These are phyloP conservation scores for Trypanosoma avium DNA, from an alignment of 208 protist species.

Conservation along the genomic window DNA sequence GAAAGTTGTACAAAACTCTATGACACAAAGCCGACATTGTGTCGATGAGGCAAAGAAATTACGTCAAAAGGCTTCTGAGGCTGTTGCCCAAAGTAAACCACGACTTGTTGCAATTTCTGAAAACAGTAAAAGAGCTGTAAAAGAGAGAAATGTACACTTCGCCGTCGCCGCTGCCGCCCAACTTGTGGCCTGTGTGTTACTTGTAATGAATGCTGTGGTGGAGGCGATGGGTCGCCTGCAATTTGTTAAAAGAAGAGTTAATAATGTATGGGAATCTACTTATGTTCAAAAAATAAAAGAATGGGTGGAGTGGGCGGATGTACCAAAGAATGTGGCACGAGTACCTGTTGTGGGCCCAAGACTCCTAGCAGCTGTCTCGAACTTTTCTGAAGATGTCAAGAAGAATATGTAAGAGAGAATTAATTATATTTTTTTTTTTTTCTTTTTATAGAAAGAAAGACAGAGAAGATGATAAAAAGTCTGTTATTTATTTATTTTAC, in stretches of 20 bases:
- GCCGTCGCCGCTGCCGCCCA: conserved; percentile 35
- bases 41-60: conserved; percentile 21
- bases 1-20: neutral
- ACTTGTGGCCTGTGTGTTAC: conserved; percentile 36
- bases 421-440: conserved; percentile 4
- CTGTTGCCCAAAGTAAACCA: conserved; percentile 6
- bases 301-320: neutral
- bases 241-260: conserved; percentile 10
- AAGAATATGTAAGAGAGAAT: conserved; percentile 13
- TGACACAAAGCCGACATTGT: neutral
- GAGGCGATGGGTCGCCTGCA: conserved; percentile 15
- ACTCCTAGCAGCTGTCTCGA: conserved; percentile 26
- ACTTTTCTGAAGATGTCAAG: conserved; percentile 32
- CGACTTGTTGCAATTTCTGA: neutral
- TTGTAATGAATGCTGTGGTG: conserved; percentile 26
- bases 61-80: neutral
- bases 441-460: conserved; percentile 4
- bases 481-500: too few relatives aligned
- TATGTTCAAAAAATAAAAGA: neutral
- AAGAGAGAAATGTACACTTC: conserved; percentile 1
- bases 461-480: too few relatives aligned
- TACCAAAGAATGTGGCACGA: conserved; percentile 4
- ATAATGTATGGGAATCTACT: conserved; percentile 5
- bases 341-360: conserved; percentile 40
- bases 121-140: conserved; percentile 1